Evolutionary conservation across 345 rosid species (phyloP).

Genomic region (Eucalyptus paniculata): DNA sequence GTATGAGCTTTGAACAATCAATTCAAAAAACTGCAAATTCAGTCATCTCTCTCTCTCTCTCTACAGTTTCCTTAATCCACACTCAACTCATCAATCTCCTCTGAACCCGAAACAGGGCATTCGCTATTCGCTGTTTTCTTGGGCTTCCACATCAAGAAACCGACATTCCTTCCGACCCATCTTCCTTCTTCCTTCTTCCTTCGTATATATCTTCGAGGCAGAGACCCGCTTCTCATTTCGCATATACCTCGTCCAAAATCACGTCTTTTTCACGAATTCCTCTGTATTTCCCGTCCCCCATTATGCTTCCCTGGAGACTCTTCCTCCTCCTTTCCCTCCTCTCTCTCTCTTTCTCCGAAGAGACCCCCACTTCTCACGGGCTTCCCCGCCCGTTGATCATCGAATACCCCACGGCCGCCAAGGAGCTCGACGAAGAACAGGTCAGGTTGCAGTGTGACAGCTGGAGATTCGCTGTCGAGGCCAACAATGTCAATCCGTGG

Average conservation of each 20-base stretch:
- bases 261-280: background rate
- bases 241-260: background rate
- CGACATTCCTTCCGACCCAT: background rate
- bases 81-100: background rate
- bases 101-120: background rate
- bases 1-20: background rate
- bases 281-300: background rate
- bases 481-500: slow-evolving; percentile 80
- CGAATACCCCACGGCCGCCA: slow-evolving; percentile 28
- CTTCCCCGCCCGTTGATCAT: slow-evolving; percentile 55
- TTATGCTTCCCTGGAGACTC: slow-evolving; percentile 23
- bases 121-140: background rate
- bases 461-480: slow-evolving; percentile 88
- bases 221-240: background rate
- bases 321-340: slow-evolving; percentile 15
- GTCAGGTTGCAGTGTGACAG: slow-evolving; percentile 53
- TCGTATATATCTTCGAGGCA: background rate
- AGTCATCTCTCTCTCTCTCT: background rate
- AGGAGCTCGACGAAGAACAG: slow-evolving; percentile 23
- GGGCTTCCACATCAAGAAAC: background rate
- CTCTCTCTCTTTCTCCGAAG: slow-evolving; percentile 19
- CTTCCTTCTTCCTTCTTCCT: background rate
- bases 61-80: background rate
- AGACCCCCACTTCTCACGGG: slow-evolving; percentile 4
- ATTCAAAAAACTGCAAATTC: background rate